Base-by-base conservation (phyloP, 1,284 basidiomycete species). In the Ganoderma boninense region DNA sequence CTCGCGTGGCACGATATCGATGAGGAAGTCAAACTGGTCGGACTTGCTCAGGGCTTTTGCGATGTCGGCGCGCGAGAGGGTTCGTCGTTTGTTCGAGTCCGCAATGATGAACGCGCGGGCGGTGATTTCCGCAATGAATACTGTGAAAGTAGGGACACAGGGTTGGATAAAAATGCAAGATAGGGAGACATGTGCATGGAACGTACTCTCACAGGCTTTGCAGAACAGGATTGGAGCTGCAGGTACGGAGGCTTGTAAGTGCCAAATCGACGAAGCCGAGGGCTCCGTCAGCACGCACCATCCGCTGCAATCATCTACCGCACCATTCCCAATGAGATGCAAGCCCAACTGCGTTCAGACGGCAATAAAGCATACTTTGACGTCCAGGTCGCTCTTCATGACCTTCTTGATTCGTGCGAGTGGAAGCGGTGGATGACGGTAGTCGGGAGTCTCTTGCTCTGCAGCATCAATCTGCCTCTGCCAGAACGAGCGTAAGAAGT, bases 331-430 rank as follows among this genome's bases (percentile, higher is more conserved):
- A 20, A 32, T 60, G 20, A 60, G 57, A 60, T 40, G 29, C 16
- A 32, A 57, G 20, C 18, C 35, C 13, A 8, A 13, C 20, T 18
- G 1, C 49, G 63, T 18, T 40, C 65, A 20, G 13, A n/a, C n/a
- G 18, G n/a, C 65, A 44, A 35, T 64, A 52, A 42, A 18, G 80
- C 89, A 78, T 79, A 96, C 95, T 87, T 96, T 96, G 73, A 98
- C 95, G 76, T 97, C 96, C 29, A 96, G 96, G 84, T 98, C 96
- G 80, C 93, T 96, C 87, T 98, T 98, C 95, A 98, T 98, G 73
- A 98, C 97, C 81, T 98, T 97, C 86, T 98, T 98, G 77, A 98
- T 97, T 78, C 96, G 86, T 18, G 96, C 96, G 43, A 98, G 84
- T 7, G 95, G 95, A n/a, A 96, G 84, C 7, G 93, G 91, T 0